These are phyloP conservation scores for Chaetothyriales sp. DNA, from an alignment of 2,329 filamentous ascomycete genomes.

Conservation along the genomic window DNA sequence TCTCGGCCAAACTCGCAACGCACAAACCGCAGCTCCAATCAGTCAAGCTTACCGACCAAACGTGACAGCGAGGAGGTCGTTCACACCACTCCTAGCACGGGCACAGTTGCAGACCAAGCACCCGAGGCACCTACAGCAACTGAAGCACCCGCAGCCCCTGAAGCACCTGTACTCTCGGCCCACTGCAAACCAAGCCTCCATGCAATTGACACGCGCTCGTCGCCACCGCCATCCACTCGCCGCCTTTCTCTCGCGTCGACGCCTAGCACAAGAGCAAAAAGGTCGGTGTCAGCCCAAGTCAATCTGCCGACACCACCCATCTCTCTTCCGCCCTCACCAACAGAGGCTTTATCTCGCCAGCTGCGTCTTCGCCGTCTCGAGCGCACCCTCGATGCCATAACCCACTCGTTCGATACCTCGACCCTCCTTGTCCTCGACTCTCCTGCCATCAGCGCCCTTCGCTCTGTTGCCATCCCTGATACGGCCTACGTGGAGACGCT, in stretches of 20 bases:
- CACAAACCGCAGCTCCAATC: background rate
- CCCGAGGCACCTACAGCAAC: too few species aligned
- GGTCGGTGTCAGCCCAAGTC: background rate
- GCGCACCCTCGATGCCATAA: conserved; percentile 5
- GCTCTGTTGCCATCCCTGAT: conserved; percentile 3
- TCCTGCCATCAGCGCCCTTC: conserved; percentile 3
- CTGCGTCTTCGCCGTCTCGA: conserved; percentile 3
- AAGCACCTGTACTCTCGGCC: conserved; percentile 14
- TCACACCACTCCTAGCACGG: conserved; percentile 2
- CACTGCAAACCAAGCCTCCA: conserved; percentile 10
- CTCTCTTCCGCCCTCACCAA: background rate
- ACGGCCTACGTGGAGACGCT: conserved; percentile 6
- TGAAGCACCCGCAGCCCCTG: too few species aligned
- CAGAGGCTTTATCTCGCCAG: background rate
- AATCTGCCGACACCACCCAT: background rate
- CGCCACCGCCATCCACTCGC: background rate
- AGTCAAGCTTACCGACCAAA: background rate
- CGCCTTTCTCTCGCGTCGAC: conserved; percentile 5
- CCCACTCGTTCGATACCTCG: conserved; percentile 8
- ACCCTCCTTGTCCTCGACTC: conserved; percentile 8
- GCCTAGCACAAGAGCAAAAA: background rate
- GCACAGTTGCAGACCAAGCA: background rate
- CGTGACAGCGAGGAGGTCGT: background rate
- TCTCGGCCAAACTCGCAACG: conserved; percentile 10
- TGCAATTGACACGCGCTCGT: background rate